Percentiles rank a stretch among this genome's conserved stretches.
phyloP scores from a whole-genome alignment of 306 rosid genomes.

The Inga leiocalycina region DNA sequence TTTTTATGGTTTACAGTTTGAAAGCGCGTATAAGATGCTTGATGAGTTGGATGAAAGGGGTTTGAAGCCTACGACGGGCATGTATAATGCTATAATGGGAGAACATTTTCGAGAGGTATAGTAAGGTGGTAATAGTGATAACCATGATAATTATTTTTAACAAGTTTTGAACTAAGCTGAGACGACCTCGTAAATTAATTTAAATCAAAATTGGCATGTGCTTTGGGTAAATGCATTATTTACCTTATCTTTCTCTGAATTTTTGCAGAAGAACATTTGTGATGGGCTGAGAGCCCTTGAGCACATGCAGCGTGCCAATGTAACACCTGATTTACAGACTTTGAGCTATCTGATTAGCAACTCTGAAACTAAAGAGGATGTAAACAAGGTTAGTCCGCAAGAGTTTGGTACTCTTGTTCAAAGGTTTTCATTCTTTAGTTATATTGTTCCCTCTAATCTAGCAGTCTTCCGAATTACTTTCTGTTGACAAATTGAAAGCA shows the following conservation, averaged over 20 bases:
- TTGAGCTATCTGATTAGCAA: conserved; percentile 63
- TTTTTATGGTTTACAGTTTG: neutral
- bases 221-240: neutral
- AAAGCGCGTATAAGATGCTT: neutral
- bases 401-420: conserved; percentile 6
- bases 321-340: conserved; percentile 68
- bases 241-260: neutral
- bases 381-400: conserved; percentile 50
- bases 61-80: neutral
- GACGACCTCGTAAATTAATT: neutral
- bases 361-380: conserved; percentile 59
- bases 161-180: neutral
- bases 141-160: neutral
- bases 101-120: neutral
- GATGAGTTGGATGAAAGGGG: neutral
- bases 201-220: neutral
- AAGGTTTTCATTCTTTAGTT: conserved; percentile 1
- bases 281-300: conserved; percentile 59
- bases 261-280: conserved; percentile 60
- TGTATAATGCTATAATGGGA: neutral
- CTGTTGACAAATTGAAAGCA: neutral
- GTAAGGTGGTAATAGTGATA: neutral
- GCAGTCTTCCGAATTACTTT: neutral
- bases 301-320: conserved; percentile 56
- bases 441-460: neutral